Base-by-base conservation (phyloP, 1,284 basidiomycete genomes). In the Microbotryum silenes-acaulis region DNA sequence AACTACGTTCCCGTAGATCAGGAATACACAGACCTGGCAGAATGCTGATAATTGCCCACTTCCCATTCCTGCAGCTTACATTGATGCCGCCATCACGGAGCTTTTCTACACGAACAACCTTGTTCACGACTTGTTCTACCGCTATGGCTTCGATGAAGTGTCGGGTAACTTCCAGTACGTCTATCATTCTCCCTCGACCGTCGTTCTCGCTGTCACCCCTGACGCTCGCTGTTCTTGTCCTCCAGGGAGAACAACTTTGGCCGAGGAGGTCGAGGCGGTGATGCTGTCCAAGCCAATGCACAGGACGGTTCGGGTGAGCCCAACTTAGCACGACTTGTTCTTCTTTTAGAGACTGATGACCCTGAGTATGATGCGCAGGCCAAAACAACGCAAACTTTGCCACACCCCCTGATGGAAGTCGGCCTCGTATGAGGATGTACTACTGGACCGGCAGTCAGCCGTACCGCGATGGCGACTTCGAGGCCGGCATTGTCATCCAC, bases 401-500 rank as follows among this genome's bases (percentile, higher is more conserved):
- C 71, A 82, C 80, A 6, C 76, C 75, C 51, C 76, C 73, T 6
- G 76, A 77, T 59, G 79, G 80, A 45, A 23, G 37, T 78, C 85
- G 86, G 71, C 89, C 89, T 10, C 85, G 89, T 62, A 92, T 93
- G 88, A 83, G 93, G 70, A 97, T 97, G 94, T 97, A 94, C 79
- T 79, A 92, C 51, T 97, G 93, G 93, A 88, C 89, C 77, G 90
- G 88, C 1, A 86, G 85, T 10, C 80, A 83, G 25, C 92, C 93
- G 1, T 94, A 87, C 79, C 81, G 92, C 29, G 93, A 97, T 72
- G 93, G 94, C 51, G 92, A 96, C 72, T 81, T 97, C 59, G 94
- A 97, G 61, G 74, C 71, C 4, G 75, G 75, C 46, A 75, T 75
- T 50, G 73, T 62, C 23, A 60, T 62, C 27, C 71, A 71, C 65